Percentiles rank a stretch among this genome's conserved stretches.
Conservation (phyloP, 805 yeast species). For the Nakazawaea ishiwadae region DNA sequence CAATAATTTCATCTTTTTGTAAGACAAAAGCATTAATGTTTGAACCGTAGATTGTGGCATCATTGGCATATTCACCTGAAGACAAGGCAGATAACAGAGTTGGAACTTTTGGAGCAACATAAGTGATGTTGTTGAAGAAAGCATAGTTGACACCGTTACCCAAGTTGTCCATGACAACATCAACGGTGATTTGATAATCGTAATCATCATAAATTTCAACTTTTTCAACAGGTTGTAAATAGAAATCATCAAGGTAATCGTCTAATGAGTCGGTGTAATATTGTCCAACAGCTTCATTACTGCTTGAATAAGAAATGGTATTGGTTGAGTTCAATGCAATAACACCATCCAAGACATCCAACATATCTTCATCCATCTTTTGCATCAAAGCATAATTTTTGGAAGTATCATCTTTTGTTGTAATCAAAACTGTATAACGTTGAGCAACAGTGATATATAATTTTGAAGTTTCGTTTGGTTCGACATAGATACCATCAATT, state of each 20-base stretch:
- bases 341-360: constrained; percentile 67
- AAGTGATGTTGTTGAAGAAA: constrained; percentile 88
- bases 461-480: constrained; percentile 64
- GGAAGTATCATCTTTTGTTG: constrained; percentile 58
- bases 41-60: constrained; percentile 63
- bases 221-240: constrained; percentile 58
- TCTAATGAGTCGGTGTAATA: constrained; percentile 43
- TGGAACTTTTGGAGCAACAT: constrained; percentile 80
- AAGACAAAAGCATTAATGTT: constrained; percentile 75
- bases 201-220: constrained; percentile 58
- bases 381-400: constrained; percentile 81
- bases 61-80: constrained; percentile 56
- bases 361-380: constrained; percentile 74
- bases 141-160: constrained; percentile 90
- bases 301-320: constrained; percentile 54
- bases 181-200: constrained; percentile 63
- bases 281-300: constrained; percentile 31
- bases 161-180: constrained; percentile 81
- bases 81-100: constrained; percentile 72
- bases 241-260: constrained; percentile 70
- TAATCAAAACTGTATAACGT: constrained; percentile 76
- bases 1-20: constrained; percentile 62
- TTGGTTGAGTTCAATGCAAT: constrained; percentile 71
- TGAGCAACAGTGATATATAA: constrained; percentile 88
- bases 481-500: constrained; percentile 86